phyloP scores from a whole-genome alignment of 805 yeast species.

The Kazachstania taianensis region DNA sequence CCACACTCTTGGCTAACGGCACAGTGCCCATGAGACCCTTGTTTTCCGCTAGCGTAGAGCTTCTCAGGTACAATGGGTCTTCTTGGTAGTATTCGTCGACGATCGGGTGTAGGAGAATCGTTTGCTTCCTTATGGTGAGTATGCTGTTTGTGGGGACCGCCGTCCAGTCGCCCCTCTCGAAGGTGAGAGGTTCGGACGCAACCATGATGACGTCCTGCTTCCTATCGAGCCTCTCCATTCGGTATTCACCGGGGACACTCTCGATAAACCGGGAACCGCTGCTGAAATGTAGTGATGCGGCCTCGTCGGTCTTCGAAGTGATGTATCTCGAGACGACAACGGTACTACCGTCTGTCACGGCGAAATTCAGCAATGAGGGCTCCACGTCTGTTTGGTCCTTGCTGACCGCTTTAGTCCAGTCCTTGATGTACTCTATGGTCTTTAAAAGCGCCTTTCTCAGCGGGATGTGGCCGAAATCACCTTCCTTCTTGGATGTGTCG shows the following conservation, averaged over 20 bases:
- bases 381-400: slow-evolving; percentile 27
- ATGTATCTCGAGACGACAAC: slow-evolving; percentile 84
- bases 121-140: slow-evolving; percentile 71
- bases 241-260: slow-evolving; percentile 80
- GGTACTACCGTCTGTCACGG: slow-evolving; percentile 85
- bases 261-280: slow-evolving; percentile 89
- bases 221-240: slow-evolving; percentile 88
- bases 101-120: slow-evolving; percentile 85
- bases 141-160: slow-evolving; percentile 90
- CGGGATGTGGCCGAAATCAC: slow-evolving; percentile 42
- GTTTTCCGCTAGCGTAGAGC: slow-evolving; percentile 73
- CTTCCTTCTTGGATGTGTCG: slow-evolving; percentile 45
- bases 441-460: slow-evolving; percentile 59
- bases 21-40: slow-evolving; percentile 92
- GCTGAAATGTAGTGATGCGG: slow-evolving; percentile 90
- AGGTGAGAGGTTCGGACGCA: slow-evolving; percentile 92
- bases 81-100: slow-evolving; percentile 77
- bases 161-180: slow-evolving; percentile 96
- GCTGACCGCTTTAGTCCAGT: slow-evolving; percentile 59
- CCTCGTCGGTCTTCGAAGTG: slow-evolving; percentile 84
- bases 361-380: slow-evolving; percentile 85
- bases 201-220: slow-evolving; percentile 94
- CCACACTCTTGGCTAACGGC: slow-evolving; percentile 49
- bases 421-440: slow-evolving; percentile 66
- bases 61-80: slow-evolving; percentile 58